Base-by-base conservation (phyloP, 192 early-diverging fungal genomes). In the Coemansia sp. region DNA sequence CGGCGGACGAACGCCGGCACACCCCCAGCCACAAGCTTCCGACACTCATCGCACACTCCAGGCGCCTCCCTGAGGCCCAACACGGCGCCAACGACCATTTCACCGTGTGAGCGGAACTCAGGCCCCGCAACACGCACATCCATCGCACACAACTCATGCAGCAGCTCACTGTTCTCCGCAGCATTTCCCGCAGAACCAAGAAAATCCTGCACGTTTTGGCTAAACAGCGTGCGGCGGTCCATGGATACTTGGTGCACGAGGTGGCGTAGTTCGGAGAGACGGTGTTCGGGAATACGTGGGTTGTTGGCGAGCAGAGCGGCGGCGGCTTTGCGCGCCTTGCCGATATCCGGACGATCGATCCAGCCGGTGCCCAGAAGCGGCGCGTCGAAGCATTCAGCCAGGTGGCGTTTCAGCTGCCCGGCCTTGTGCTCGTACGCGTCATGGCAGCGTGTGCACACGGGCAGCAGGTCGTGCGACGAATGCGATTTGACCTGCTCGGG, bases 381-480 rank as follows among this genome's bases (percentile, higher is more conserved):
- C 7, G 76, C 70, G 9, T 23, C 55, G 47, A 73, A 79, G 37
- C 76, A 79, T 19, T 30, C 22, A 2, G 55, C 51, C 33, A 79
- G 7, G 37, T 79, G 76, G 33, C 55, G 41, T 25, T 72, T 79
- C 38, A 63, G 55, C 19, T 3, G 11, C 9, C 37, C 49, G 0
- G 76, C 76, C 18, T 66, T 51, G n/a, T 52, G 37, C 63, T 79
- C 76, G 34, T 79, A 79, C 44, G 18, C 15, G 48, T 79, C 76
- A 25, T 79, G 76, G 62, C 76, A 79, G 1, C 0, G 15, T 1
- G 55, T 59, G 41, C 76, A 79, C 0, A 69, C 18, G 3, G 76
- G 76, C 39, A 79, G 59, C 10, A 79, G 63, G n/a, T 79, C 76
- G 40, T 66, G 64, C 15, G 71, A 72, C 23, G 76, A 73, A 0